Base-by-base conservation (phyloP, 345 rosid genomes). In the Citrus medica region DNA sequence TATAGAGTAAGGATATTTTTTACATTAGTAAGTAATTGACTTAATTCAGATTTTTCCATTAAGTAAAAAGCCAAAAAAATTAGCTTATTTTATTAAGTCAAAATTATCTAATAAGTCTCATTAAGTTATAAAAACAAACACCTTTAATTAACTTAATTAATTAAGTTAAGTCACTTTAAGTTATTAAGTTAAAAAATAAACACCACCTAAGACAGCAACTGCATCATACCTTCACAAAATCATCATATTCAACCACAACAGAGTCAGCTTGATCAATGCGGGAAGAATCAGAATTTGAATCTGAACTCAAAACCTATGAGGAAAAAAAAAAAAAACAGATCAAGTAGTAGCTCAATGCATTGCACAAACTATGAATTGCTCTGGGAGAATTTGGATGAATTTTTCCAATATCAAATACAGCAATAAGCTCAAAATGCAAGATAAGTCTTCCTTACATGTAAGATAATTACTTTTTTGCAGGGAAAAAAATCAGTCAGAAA, bases 141-240 rank as follows among this genome's bases (percentile, higher is more conserved):
- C n/a, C n/a, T n/a, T n/a, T n/a, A n/a, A n/a, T n/a, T n/a, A n/a
- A n/a, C n/a, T n/a, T n/a, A n/a, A n/a, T n/a, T n/a, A n/a, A n/a
- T n/a, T n/a, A n/a, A n/a, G n/a, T n/a, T n/a, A n/a, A n/a, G n/a
- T n/a, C n/a, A n/a, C n/a, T n/a, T n/a, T n/a, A n/a, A n/a, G n/a
- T n/a, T n/a, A n/a, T n/a, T n/a, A n/a, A n/a, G n/a, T n/a, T n/a
- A n/a, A n/a, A n/a, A n/a, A n/a, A n/a, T n/a, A n/a, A n/a, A n/a
- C n/a, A n/a, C n/a, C n/a, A n/a, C n/a, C 28, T 56, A 76, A 77
- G 38, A 35, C 40, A 59, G 22, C 56, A 77, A 55, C 24, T 24
- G 62, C 37, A n/a, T 35, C 62, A 22, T 88, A 95, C 99, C 99
- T 91, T 90, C 27, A 92, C 79, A 85, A 95, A 93, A 83, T 93